A percentile compares a stretch with the other conserved stretches of the same genome.
Conservation (phyloP, 345 rosid genomes). For the rapeseed (Brassica napus) region DNA sequence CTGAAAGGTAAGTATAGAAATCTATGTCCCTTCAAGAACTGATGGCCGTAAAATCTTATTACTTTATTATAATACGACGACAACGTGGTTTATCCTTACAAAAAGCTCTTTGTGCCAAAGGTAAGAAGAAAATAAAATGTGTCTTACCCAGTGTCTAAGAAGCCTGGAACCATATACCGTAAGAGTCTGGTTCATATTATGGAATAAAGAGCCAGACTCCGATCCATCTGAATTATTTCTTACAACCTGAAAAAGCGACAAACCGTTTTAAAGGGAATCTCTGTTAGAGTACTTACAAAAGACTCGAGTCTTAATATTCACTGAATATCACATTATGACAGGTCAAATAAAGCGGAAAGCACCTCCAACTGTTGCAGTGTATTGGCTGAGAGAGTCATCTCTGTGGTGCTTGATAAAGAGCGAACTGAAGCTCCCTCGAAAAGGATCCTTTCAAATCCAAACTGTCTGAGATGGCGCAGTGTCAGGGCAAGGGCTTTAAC, state of each 20-base stretch:
- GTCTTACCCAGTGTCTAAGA: slow-evolving; percentile 87
- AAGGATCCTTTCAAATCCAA: slow-evolving; percentile 85
- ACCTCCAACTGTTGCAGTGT: slow-evolving; percentile 95
- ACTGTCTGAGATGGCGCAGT: slow-evolving; percentile 71
- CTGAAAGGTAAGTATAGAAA: not conserved
- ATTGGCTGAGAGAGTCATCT: slow-evolving; percentile 86
- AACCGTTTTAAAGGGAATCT: slow-evolving; percentile 10
- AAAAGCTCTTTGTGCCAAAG: not conserved
- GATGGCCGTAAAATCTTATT: slow-evolving; percentile 3
- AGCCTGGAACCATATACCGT: slow-evolving; percentile 89
- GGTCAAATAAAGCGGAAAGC: slow-evolving; percentile 4
- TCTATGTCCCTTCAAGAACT: slow-evolving; percentile 8
- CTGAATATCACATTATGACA: slow-evolving; percentile 3
- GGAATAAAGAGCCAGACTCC: slow-evolving; percentile 79
- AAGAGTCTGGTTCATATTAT: slow-evolving; percentile 70
- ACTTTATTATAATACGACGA: not conserved
- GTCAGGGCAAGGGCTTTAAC: slow-evolving; percentile 81
- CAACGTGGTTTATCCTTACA: slow-evolving; percentile 11
- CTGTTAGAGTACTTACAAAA: not conserved
- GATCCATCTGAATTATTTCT: slow-evolving; percentile 79
- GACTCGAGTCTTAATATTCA: not conserved
- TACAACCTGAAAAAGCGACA: slow-evolving; percentile 56
- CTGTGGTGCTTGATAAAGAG: slow-evolving; percentile 64
- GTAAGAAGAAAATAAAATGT: slow-evolving; percentile 8
- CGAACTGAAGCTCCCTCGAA: slow-evolving; percentile 72